phyloP scores from a whole-genome alignment of 352 stramenopile genomes.

The Thalassiosira mediterranea region DNA sequence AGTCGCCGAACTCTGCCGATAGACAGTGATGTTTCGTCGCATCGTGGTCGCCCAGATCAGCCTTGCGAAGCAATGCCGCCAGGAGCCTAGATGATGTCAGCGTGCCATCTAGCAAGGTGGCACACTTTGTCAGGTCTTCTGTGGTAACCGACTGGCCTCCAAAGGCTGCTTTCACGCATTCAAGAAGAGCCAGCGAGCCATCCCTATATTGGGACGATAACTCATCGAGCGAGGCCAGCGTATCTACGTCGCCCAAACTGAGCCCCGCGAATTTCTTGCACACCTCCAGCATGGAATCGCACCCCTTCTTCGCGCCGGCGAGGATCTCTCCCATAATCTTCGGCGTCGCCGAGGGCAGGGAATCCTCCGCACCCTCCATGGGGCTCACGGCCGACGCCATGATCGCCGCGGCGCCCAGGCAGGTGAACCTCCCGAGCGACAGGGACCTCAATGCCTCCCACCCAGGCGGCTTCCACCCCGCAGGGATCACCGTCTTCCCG shows the following conservation, averaged over 20 bases:
- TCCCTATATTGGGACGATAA: conserved; percentile 27
- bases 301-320: conserved; percentile 36
- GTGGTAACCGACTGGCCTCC: conserved; percentile 27
- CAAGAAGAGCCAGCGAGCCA: conserved; percentile 25
- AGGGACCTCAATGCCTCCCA: conserved; percentile 66
- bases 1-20: conserved; percentile 73
- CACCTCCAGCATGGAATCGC: conserved; percentile 36
- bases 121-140: conserved; percentile 31
- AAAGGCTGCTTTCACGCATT: conserved; percentile 38
- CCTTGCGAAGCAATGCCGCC: conserved; percentile 35
- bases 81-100: conserved; percentile 24
- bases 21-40: conserved; percentile 61
- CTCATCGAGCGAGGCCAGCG: conserved; percentile 29
- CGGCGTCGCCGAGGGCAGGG: conserved; percentile 35
- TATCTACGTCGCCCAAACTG: conserved; percentile 38
- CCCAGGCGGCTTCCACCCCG: conserved; percentile 73
- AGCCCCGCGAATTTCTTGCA: conserved; percentile 46
- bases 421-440: conserved; percentile 69
- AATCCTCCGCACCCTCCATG: conserved; percentile 38
- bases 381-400: conserved; percentile 67
- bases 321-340: conserved; percentile 24
- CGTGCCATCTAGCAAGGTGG: conserved; percentile 30
- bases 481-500: conserved; percentile 61
- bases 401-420: conserved; percentile 65
- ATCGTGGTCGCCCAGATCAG: conserved; percentile 27